Percentiles rank a stretch among this genome's conserved stretches.
phyloP scores from a whole-genome alignment of 352 stramenopile species.

The Phytophthora uliginosa region DNA sequence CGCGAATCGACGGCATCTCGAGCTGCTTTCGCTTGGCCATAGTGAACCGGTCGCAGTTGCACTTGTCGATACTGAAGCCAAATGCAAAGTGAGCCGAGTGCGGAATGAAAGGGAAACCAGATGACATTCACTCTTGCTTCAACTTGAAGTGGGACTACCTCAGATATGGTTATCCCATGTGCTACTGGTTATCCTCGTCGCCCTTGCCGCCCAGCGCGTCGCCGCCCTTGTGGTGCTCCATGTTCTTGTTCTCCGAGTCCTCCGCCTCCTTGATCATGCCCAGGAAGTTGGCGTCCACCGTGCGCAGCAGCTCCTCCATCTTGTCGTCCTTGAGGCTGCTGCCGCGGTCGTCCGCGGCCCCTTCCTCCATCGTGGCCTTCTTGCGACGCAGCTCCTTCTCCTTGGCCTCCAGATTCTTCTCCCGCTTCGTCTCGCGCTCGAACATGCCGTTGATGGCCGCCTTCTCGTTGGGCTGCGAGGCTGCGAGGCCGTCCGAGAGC shows the following conservation, averaged over 20 bases:
- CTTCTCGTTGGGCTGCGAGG: conserved; percentile 95
- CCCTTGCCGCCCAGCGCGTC: conserved; percentile 49
- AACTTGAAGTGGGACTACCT: conserved; percentile 30
- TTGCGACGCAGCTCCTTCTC: conserved; percentile 91
- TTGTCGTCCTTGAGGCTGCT: conserved; percentile 90
- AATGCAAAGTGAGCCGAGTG: conserved; percentile 26
- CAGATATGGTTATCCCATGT: not conserved
- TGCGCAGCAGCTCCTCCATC: conserved; percentile 95
- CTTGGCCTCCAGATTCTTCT: conserved; percentile 95
- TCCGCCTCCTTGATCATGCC: conserved; percentile 97
- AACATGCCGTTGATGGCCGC: conserved; percentile 97
- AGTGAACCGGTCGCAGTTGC: conserved; percentile 8
- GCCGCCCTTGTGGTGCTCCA: conserved; percentile 83
- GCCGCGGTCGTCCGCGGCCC: conserved; percentile 69
- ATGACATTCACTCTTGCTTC: conserved; percentile 60
- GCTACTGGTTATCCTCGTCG: conserved; percentile 38
- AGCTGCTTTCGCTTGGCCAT: conserved; percentile 43
- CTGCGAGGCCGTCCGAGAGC: conserved; percentile 94
- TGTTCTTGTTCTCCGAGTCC: conserved; percentile 92
- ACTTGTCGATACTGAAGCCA: conserved; percentile 31
- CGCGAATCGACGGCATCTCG: conserved; percentile 28
- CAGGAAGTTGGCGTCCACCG: conserved; percentile 95
- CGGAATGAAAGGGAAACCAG: conserved; percentile 35
- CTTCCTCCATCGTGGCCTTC: conserved; percentile 88
- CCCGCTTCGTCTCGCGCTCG: conserved; percentile 97